Evolutionary conservation across 2,329 filamentous ascomycete species (phyloP).

Genomic region (Arthrobotrys conoides): DNA sequence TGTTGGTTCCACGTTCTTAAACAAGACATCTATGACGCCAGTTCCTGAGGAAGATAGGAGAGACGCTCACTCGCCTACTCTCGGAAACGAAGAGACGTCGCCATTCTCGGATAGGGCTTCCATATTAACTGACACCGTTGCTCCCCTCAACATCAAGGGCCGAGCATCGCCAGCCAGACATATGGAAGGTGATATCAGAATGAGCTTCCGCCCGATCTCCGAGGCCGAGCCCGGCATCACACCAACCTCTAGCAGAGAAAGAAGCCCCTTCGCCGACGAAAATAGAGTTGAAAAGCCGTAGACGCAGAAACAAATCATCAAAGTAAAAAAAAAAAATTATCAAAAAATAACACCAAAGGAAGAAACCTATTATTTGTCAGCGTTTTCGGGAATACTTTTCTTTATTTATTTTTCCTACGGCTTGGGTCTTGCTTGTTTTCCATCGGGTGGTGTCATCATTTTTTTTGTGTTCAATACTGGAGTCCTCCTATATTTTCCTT

Average conservation of each 20-base stretch:
- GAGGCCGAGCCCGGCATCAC: slow-evolving; percentile 30
- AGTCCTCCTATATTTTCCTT: slow-evolving; percentile 44
- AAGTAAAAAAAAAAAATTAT: slow-evolving; percentile 25
- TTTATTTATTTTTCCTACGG: slow-evolving; percentile 36
- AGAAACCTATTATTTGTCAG: slow-evolving; percentile 33
- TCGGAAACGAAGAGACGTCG: slow-evolving; percentile 33
- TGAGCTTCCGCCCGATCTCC: slow-evolving; percentile 58
- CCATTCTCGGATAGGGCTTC: slow-evolving; percentile 56
- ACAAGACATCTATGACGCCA: slow-evolving; percentile 67
- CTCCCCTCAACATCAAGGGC: slow-evolving; percentile 44
- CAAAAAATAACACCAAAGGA: slow-evolving; percentile 21
- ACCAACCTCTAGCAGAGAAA: slow-evolving; percentile 29
- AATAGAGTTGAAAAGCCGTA: slow-evolving; percentile 30
- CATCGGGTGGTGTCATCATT: slow-evolving; percentile 51
- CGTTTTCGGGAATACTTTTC: slow-evolving; percentile 10
- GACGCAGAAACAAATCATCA: slow-evolving; percentile 30
- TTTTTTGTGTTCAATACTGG: slow-evolving; percentile 31
- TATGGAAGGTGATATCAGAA: slow-evolving; percentile 59
- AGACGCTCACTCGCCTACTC: slow-evolving; percentile 11
- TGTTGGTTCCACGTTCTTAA: slow-evolving; percentile 78
- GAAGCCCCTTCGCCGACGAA: slow-evolving; percentile 58
- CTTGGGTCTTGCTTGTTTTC: slow-evolving; percentile 27
- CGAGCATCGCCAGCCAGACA: slow-evolving; percentile 52
- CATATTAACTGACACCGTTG: slow-evolving; percentile 39
- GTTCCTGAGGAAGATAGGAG: slow-evolving; percentile 51